These are phyloP conservation scores for Sanghuangporus sanghuang DNA, from an alignment of 1,284 basidiomycete genomes.

Conservation along the genomic window DNA sequence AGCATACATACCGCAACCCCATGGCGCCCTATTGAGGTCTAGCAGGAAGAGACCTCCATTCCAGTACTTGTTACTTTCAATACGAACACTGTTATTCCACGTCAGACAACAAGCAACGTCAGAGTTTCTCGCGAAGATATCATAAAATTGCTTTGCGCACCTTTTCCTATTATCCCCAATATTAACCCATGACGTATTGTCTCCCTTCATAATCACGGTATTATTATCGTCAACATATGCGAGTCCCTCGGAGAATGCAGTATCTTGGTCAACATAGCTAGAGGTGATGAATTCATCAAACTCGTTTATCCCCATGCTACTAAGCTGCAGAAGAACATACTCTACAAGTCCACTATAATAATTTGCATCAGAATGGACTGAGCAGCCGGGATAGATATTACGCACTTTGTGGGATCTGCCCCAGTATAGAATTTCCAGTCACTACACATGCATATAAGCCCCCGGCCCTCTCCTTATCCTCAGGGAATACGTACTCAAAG, in stretches of 20 bases:
- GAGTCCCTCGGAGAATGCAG: constrained; percentile 43
- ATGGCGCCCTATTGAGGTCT: constrained; percentile 61
- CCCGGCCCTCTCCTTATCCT: neutral
- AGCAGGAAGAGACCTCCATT: constrained; percentile 67
- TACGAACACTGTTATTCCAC: constrained; percentile 43
- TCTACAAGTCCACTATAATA: constrained; percentile 50
- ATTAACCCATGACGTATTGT: constrained; percentile 51
- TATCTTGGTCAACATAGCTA: constrained; percentile 48
- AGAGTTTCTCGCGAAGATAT: neutral
- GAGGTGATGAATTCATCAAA: constrained; percentile 6
- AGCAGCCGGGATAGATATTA: constrained; percentile 17
- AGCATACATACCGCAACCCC: constrained; percentile 57
- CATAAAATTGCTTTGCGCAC: constrained; percentile 28
- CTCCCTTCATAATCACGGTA: constrained; percentile 68
- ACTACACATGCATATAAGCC: neutral
- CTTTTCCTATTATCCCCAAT: constrained; percentile 52
- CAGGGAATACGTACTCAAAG: constrained; percentile 14
- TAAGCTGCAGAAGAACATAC: constrained; percentile 32
- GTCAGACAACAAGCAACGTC: neutral
- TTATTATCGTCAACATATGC: constrained; percentile 50
- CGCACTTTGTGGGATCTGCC: constrained; percentile 61
- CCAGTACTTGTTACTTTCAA: constrained; percentile 50
- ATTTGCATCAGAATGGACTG: constrained; percentile 15
- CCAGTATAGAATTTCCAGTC: constrained; percentile 45
- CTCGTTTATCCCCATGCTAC: neutral